Base-by-base conservation (phyloP, 2,329 filamentous ascomycete genomes). In the Periconia digitata region DNA sequence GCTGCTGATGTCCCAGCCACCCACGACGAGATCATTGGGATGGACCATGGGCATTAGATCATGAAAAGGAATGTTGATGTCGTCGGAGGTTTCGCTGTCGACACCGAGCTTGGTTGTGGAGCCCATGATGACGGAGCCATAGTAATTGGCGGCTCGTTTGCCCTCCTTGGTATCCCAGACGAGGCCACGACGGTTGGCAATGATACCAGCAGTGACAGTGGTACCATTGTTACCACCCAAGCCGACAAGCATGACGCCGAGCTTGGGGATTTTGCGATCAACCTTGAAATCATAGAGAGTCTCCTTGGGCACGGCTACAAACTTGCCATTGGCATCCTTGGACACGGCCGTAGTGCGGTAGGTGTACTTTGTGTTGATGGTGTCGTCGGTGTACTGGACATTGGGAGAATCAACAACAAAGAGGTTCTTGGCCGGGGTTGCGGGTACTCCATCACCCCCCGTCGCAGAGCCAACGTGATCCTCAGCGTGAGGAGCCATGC, bases 211-310 rank as follows among this genome's bases (percentile, higher is more conserved):
- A 51, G 94, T 97, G 54, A 99, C 90, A 49, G 94, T 99, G 59
- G 90, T 90, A 59, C 94, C 94, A 72, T 99, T 99, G 84, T 99
- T 99, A 69, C 94, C 94, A 75, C 94, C 94, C 85, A 88, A 92
- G 56, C 94, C 94, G 60, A 99, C 92, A 59, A 99, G 83, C 94
- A 99, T 97, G 79, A 96, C 84, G 69, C 94, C 94, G 60, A 90
- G 84, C 81, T 92, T 95, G 75, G 91, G 90, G 51, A 97, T 83
- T 75, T 89, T 89, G 73, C 92, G 90, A 72, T 96, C 88, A 67
- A 94, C 89, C 82, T 96, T 95, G 87, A 99, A 97, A 80, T 96
- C 87, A 74, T 97, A 99, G 61, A 86, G 77, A 55, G 89, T 94
- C 77, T 95, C 88, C 75, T 89, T 89, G 66, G 94, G 94, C 53